Base-by-base conservation (phyloP, 2,329 filamentous ascomycete genomes). In the Exophiala sp. region DNA sequence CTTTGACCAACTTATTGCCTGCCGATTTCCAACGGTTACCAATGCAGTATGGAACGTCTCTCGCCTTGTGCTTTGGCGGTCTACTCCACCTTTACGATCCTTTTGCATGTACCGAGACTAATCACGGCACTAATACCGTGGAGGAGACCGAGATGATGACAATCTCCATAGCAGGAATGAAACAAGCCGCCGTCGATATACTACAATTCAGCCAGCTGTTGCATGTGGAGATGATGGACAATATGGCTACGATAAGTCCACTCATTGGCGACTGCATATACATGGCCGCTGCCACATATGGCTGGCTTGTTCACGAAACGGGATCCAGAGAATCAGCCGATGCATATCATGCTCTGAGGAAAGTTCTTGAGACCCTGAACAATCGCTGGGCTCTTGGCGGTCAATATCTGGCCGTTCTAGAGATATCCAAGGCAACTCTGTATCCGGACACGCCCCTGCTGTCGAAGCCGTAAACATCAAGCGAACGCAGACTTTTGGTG, bases 141-240 rank as follows among this genome's bases (percentile, higher is more conserved):
- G 63, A 65, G 44, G 66, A 70, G 53, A 65, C 68, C 1, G 59
- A 66, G 36, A 67, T 71, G 63, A 69, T 71, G 51, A 62, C 68
- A 24, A 64, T 66, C 21, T 56, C 64, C 5, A 68, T 71, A 38
- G 59, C 50, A 11, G 63, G 62, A 12, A 35, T 65, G 50, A 58
- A 54, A 41, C 20, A 45, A n/a, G 49, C 50, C 3, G 60, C 60
- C 3, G 49, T 51, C 3, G 61, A 64, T 34, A 52, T 61, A 14
- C 40, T 63, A 9, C 43, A 54, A 9, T 61, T 64, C 49, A 58
- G 48, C 38, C 50, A 50, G 5, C 36, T 55, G 8, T 45, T 63
- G 2, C 42, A 56, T 14, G 16, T 16, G 5, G 41, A 14, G n/a
- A 61, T 63, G 46, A 40, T 32, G 10, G 33, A 52, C 9, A 57